Evolutionary conservation across 1,284 basidiomycete species (phyloP).

Genomic region (Fomitiporia mediterranea): DNA sequence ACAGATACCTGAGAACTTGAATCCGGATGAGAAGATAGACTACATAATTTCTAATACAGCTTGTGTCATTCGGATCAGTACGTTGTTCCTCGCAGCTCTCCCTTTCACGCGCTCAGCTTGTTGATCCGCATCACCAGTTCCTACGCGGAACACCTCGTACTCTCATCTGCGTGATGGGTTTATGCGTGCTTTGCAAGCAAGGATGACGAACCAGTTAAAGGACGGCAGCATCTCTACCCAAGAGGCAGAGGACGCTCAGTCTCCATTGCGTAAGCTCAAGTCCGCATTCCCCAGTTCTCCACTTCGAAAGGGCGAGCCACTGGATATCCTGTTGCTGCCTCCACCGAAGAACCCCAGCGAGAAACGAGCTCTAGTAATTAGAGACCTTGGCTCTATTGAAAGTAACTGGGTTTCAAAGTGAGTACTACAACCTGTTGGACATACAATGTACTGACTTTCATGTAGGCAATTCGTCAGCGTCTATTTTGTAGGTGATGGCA

Average conservation of each 20-base stretch:
- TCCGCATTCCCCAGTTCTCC: constrained; percentile 70
- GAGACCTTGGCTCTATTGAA: constrained; percentile 66
- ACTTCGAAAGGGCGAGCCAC: constrained; percentile 56
- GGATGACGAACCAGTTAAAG: constrained; percentile 53
- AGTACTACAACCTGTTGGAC: neutral
- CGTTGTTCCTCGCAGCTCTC: constrained; percentile 21
- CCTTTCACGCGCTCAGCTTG: constrained; percentile 3
- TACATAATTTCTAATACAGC: constrained; percentile 63
- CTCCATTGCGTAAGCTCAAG: constrained; percentile 67
- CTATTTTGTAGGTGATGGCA: constrained; percentile 66
- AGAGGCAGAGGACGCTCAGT: constrained; percentile 50
- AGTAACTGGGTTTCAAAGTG: constrained; percentile 62
- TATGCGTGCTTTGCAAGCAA: constrained; percentile 66
- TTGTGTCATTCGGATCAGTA: constrained; percentile 73
- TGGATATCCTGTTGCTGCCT: constrained; percentile 64
- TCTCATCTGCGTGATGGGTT: constrained; percentile 85
- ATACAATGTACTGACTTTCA: neutral
- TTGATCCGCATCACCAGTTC: constrained; percentile 46
- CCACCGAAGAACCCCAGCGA: constrained; percentile 40
- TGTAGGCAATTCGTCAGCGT: constrained; percentile 58
- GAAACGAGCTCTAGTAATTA: constrained; percentile 57
- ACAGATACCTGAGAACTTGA: constrained; percentile 43
- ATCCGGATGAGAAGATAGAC: constrained; percentile 64
- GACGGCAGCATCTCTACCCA: constrained; percentile 51
- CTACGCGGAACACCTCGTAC: constrained; percentile 76